Conservation (phyloP, 768 basidiomycete species). For the Xanthoconium stramineum region DNA sequence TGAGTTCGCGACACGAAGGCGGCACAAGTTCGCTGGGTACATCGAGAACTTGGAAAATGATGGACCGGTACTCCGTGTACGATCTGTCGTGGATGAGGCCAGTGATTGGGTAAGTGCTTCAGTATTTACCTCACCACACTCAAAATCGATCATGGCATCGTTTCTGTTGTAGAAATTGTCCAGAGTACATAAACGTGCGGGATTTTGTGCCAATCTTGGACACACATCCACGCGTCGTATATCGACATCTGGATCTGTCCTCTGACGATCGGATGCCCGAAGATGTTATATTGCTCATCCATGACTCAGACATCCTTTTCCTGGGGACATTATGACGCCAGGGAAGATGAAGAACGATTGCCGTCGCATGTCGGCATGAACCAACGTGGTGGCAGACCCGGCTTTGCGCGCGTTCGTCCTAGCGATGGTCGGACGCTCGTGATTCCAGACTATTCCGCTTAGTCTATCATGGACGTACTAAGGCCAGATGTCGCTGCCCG, state of each 20-base stretch:
- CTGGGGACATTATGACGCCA: slow-evolving; percentile 51
- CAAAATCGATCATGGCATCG: neutral
- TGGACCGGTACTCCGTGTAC: slow-evolving; percentile 35
- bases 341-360: slow-evolving; percentile 33
- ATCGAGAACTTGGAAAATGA: slow-evolving; percentile 35
- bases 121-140: neutral
- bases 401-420: slow-evolving; percentile 56
- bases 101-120: slow-evolving; percentile 52
- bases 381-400: slow-evolving; percentile 58
- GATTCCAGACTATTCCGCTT: slow-evolving; percentile 63
- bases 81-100: slow-evolving; percentile 46
- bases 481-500: too few species aligned
- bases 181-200: slow-evolving; percentile 64
- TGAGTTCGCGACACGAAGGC: slow-evolving; percentile 53
- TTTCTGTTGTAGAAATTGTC: slow-evolving; percentile 50
- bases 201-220: slow-evolving; percentile 44
- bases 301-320: slow-evolving; percentile 52
- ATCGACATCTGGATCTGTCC: slow-evolving; percentile 34
- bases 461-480: too few species aligned
- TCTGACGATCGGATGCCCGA: slow-evolving; percentile 44
- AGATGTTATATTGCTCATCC: slow-evolving; percentile 48
- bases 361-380: slow-evolving; percentile 68
- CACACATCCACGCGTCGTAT: slow-evolving; percentile 37
- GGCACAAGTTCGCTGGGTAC: slow-evolving; percentile 63
- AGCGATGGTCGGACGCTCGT: slow-evolving; percentile 53